Evolutionary conservation across 2,329 filamentous ascomycete species (phyloP).

Genomic region (Fonsecaea pedrosoi): DNA sequence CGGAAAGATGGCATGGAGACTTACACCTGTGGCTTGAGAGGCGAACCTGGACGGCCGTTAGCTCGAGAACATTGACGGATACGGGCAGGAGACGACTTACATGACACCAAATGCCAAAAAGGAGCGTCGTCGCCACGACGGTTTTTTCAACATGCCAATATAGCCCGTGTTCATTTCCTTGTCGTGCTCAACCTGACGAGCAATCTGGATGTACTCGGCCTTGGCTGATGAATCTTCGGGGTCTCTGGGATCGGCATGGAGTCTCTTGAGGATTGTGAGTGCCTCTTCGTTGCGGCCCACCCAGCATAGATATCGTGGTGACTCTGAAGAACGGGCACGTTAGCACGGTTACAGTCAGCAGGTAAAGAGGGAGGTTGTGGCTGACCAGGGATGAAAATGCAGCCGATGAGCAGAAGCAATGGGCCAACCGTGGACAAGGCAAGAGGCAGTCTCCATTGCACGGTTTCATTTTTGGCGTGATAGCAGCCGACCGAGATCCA

Average conservation of each 20-base stretch:
- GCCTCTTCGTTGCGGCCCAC: conserved; percentile 19
- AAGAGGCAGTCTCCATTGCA: conserved; percentile 61
- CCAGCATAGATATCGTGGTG: background rate
- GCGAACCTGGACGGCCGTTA: background rate
- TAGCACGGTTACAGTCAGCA: background rate
- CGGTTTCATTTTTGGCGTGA: conserved; percentile 70
- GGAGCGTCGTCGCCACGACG: conserved; percentile 10
- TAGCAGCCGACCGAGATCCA: conserved; percentile 61
- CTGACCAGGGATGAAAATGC: conserved; percentile 1
- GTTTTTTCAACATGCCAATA: conserved; percentile 18
- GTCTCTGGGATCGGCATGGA: conserved; percentile 6
- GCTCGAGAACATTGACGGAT: no score
- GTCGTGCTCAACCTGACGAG: conserved; percentile 21
- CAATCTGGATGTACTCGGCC: conserved; percentile 24
- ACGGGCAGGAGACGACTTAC: background rate
- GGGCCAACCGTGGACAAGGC: background rate
- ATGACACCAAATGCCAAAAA: conserved; percentile 14
- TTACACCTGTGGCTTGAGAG: conserved; percentile 42
- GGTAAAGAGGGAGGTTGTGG: background rate
- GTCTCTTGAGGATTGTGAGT: conserved; percentile 1
- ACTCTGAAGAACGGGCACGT: background rate
- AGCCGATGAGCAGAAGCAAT: background rate
- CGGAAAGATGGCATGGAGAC: background rate
- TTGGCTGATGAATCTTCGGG: background rate
- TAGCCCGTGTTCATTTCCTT: conserved; percentile 17